These are phyloP conservation scores for Penicillium sp. DNA, from an alignment of 2,329 filamentous ascomycete species.

Conservation along the genomic window DNA sequence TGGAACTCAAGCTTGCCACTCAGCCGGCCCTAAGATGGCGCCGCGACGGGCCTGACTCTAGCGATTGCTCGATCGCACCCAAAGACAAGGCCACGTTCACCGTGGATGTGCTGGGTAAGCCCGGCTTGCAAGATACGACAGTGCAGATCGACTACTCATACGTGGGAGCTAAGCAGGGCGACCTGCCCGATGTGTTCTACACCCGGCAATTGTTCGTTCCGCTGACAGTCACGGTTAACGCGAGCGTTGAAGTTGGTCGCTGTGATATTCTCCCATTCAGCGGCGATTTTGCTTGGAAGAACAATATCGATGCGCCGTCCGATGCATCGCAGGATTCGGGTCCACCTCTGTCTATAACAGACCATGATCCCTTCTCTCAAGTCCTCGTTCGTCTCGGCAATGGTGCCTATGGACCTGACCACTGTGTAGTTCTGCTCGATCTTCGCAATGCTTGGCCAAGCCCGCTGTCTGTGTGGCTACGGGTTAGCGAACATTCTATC, in stretches of 20 bases:
- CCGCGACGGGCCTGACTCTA: constrained; percentile 45
- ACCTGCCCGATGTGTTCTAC: constrained; percentile 70
- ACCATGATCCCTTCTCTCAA: constrained; percentile 43
- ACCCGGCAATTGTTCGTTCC: constrained; percentile 78
- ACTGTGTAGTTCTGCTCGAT: constrained; percentile 77
- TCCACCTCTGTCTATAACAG: constrained; percentile 21
- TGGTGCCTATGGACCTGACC: constrained; percentile 51
- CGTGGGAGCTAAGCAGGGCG: constrained; percentile 64
- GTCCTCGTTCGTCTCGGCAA: constrained; percentile 43
- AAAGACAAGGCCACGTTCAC: constrained; percentile 67
- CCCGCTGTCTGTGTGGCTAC: constrained; percentile 63
- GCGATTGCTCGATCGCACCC: constrained; percentile 60
- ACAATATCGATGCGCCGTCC: constrained; percentile 22
- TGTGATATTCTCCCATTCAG: constrained; percentile 74
- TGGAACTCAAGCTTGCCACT: constrained; percentile 72
- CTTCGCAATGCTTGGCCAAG: constrained; percentile 87
- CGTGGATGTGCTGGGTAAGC: constrained; percentile 80
- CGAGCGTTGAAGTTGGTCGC: constrained; percentile 75
- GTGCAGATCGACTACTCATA: constrained; percentile 84
- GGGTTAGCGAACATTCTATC: constrained; percentile 37
- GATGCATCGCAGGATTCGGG: constrained; percentile 7
- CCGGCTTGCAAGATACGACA: constrained; percentile 71
- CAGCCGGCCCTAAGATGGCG: constrained; percentile 62
- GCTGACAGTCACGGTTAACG: constrained; percentile 84
- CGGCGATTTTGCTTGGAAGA: constrained; percentile 62